Evolutionary conservation across 2,329 filamentous ascomycete species (phyloP).

Genomic region (Metarhizium brunneum): DNA sequence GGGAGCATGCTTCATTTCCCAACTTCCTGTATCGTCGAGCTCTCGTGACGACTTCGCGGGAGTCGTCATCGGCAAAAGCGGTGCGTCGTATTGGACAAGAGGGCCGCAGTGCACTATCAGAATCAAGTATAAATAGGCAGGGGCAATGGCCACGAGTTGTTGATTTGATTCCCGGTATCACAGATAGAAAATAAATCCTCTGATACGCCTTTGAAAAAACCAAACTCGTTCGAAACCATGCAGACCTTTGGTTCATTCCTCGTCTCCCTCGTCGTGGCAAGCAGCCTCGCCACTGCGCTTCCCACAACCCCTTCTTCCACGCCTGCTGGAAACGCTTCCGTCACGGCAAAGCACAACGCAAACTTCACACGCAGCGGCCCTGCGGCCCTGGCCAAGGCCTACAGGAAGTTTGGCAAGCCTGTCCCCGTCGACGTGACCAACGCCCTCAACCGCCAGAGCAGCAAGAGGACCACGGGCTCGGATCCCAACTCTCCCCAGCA

Average conservation of each 20-base stretch:
- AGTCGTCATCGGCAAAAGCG: too few species aligned
- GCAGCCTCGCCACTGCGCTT: slow-evolving; percentile 8
- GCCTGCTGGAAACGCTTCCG: neutral
- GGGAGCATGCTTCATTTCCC: neutral
- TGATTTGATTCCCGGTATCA: neutral
- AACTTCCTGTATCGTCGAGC: neutral
- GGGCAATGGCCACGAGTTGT: too few species aligned
- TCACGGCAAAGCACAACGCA: neutral
- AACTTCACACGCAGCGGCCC: neutral
- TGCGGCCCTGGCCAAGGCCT: neutral
- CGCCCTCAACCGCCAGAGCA: neutral
- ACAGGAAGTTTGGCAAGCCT: neutral
- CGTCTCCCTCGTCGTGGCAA: slow-evolving; percentile 10
- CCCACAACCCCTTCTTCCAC: slow-evolving; percentile 5
- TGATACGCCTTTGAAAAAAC: neutral
- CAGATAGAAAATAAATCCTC: neutral
- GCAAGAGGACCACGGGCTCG: too few species aligned
- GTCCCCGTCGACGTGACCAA: neutral
- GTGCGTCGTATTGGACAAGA: too few species aligned
- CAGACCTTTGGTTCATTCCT: slow-evolving; percentile 12
- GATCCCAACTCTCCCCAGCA: neutral
- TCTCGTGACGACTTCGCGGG: neutral
- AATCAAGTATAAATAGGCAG: neutral
- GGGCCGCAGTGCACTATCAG: too few species aligned
- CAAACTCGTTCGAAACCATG: slow-evolving; percentile 5